Conservation (phyloP, 768 basidiomycete genomes). For the Lactarius vividus region DNA sequence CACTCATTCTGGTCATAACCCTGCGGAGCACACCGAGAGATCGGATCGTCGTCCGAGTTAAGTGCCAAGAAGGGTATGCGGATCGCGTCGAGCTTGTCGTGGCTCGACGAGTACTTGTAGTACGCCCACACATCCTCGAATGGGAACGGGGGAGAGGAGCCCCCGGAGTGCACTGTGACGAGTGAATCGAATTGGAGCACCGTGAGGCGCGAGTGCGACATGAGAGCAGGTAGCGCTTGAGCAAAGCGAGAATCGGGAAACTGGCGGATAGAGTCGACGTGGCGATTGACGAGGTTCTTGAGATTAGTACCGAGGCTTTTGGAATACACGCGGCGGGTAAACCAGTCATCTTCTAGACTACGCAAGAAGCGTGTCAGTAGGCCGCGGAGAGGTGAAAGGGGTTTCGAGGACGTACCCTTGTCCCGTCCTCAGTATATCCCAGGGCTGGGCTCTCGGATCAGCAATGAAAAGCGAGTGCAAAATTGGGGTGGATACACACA, state of each 20-base stretch:
- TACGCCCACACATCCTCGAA: slow-evolving; percentile 47
- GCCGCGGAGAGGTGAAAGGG: slow-evolving; percentile 16
- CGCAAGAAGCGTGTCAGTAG: background rate
- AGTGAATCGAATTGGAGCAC: slow-evolving; percentile 58
- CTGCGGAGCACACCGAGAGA: slow-evolving; percentile 63
- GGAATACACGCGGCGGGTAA: slow-evolving; percentile 66
- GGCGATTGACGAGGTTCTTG: slow-evolving; percentile 52
- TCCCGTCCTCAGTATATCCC: slow-evolving; percentile 42
- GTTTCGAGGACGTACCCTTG: slow-evolving; percentile 30
- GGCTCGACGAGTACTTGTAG: slow-evolving; percentile 56
- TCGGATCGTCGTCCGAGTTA: slow-evolving; percentile 84
- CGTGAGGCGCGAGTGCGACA: slow-evolving; percentile 50
- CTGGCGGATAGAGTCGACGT: slow-evolving; percentile 44
- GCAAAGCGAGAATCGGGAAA: slow-evolving; percentile 52
- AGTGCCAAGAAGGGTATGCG: slow-evolving; percentile 73
- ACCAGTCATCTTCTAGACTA: slow-evolving; percentile 55
- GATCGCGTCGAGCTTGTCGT: slow-evolving; percentile 57
- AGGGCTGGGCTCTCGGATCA: slow-evolving; percentile 39
- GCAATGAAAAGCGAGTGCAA: slow-evolving; percentile 18
- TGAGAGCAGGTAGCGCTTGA: slow-evolving; percentile 44
- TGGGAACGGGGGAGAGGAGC: slow-evolving; percentile 51
- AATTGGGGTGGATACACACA: slow-evolving; percentile 44
- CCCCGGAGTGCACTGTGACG: slow-evolving; percentile 66
- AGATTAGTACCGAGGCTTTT: slow-evolving; percentile 79
- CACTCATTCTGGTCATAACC: slow-evolving; percentile 49